These are phyloP conservation scores for Juncus effusus DNA, from an alignment of 176 grass and related monocot genomes.

Conservation along the genomic window DNA sequence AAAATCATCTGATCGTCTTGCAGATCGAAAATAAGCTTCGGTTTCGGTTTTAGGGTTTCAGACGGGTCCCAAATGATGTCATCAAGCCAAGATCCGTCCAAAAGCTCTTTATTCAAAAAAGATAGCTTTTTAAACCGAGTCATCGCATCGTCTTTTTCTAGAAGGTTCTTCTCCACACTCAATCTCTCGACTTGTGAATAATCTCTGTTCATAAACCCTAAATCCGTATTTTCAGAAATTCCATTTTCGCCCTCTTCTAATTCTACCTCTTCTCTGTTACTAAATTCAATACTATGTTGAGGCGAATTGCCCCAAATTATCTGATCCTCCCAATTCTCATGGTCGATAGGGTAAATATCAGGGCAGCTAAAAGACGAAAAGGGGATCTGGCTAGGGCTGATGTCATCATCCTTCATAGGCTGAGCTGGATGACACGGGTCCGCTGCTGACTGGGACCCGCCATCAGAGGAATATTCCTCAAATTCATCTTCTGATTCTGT, in stretches of 20 bases:
- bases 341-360: slow-evolving; percentile 90
- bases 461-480: slow-evolving; percentile 47
- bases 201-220: slow-evolving; percentile 32
- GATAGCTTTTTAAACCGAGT: slow-evolving; percentile 53
- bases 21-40: slow-evolving; percentile 89
- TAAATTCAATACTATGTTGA: slow-evolving; percentile 34
- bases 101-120: slow-evolving; percentile 68
- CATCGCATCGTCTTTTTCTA: slow-evolving; percentile 39
- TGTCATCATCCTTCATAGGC: slow-evolving; percentile 66
- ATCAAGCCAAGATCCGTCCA: slow-evolving; percentile 83
- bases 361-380: slow-evolving; percentile 40
- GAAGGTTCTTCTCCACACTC: slow-evolving; percentile 13
- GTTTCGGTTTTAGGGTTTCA: slow-evolving; percentile 45
- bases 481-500: slow-evolving; percentile 48
- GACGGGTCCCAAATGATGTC: slow-evolving; percentile 77
- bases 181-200: slow-evolving; percentile 26
- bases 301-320: slow-evolving; percentile 98
- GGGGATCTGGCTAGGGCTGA: slow-evolving; percentile 29
- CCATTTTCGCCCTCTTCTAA: slow-evolving; percentile 51
- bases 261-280: slow-evolving; percentile 47
- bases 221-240: slow-evolving; percentile 27
- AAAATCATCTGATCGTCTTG: slow-evolving; percentile 98
- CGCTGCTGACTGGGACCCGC: slow-evolving; percentile 29
- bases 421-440: slow-evolving; percentile 55
- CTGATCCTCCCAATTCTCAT: slow-evolving; percentile 81